Base-by-base conservation (phyloP, 495 filamentous ascomycete species). In the Annulohypoxylon bovei region DNA sequence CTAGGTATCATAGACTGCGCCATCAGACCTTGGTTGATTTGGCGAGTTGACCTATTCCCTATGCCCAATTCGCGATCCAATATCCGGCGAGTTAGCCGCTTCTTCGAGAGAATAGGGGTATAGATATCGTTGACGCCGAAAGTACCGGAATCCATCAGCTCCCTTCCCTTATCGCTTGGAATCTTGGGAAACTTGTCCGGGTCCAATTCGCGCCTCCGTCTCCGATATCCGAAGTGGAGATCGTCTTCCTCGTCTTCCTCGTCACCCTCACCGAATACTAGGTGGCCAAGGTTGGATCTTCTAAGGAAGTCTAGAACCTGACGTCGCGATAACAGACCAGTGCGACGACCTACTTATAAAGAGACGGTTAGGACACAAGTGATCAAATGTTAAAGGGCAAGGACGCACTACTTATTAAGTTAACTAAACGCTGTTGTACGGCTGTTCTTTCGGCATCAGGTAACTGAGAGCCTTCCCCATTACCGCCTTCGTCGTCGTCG, bases 11-110 rank as follows among this genome's bases (percentile, higher is more conserved):
- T 85, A 5, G 81, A 81, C 83, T 92, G 90, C 12, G 84, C 84
- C 75, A 97, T 89, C 12, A 91, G 76, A 49, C 85, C 85, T 42
- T 89, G 85, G 18, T 86, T 84, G 54, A 84, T 82, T 66, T 80
- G 86, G 49, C 84, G 86, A 6, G 82, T 80, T 14, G 85, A 82
- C 16, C 79, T 74, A 33, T 82, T 76, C 42, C 87, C 86, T 35
- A 89, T 66, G 0, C 93, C 94, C 20, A 97, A 76, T 78, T 97
- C 94, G 49, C 95, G 87, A 76, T 91, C 89, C 59, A 98, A 86
- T 12, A 97, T 78, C 25, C 88, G 86, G 32, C 83, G 84, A 12
- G 91, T 86, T 11, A 97, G 76, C 14, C 74, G 83, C 65, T 87
- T 88, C 76, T 89, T 90, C 39, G 86, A 81, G 60, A 81, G 87